Conservation (phyloP, 352 stramenopile species). For the Globisporangium orthogonon region DNA sequence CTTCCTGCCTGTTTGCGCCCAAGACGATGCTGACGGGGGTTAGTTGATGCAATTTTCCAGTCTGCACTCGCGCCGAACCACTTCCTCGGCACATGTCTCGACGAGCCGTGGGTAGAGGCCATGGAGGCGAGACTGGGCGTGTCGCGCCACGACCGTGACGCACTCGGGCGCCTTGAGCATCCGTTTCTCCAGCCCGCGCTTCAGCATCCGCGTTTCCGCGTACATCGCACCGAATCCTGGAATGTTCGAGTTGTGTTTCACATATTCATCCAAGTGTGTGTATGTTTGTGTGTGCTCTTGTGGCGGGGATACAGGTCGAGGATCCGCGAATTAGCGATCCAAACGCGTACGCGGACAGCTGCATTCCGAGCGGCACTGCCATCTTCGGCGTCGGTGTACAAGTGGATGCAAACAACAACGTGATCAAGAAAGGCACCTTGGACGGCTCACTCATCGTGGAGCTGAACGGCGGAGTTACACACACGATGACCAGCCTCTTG, state of each 20-base stretch:
- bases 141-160: constrained; percentile 17
- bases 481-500: constrained; percentile 28
- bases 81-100: constrained; percentile 43
- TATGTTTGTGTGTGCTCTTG: not conserved
- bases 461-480: constrained; percentile 32
- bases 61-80: constrained; percentile 21
- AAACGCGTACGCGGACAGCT: constrained; percentile 3
- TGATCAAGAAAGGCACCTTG: constrained; percentile 7
- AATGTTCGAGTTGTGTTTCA: not conserved
- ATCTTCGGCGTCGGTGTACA: not conserved
- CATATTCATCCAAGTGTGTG: not conserved
- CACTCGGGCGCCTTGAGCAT: constrained; percentile 19
- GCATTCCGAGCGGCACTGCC: not conserved
- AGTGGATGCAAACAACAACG: not conserved
- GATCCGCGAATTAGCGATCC: not conserved
- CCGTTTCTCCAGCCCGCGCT: constrained; percentile 37
- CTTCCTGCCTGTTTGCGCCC: no score
- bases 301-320: constrained; percentile 9
- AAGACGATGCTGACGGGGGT: not conserved
- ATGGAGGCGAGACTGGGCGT: constrained; percentile 20
- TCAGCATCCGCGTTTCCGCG: constrained; percentile 17
- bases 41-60: not conserved
- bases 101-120: constrained; percentile 21
- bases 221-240: constrained; percentile 10
- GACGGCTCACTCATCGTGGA: constrained; percentile 27